Evolutionary conservation across 139 green algal genomes (phyloP).

Genomic region (Chlorella vulgaris): DNA sequence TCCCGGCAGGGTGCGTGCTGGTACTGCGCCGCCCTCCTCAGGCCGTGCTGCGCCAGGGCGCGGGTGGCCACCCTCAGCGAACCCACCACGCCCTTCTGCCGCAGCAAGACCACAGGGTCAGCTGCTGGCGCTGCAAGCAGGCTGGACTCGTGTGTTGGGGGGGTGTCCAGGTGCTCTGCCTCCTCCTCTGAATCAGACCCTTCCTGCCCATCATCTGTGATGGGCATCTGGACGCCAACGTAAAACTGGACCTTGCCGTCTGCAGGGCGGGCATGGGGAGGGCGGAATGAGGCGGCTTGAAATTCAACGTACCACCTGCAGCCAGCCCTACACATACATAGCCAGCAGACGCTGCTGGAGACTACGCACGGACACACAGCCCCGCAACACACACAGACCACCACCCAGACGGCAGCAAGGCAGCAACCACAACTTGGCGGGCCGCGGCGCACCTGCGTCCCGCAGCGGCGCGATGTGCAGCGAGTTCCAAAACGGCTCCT

Average conservation of each 20-base stretch:
- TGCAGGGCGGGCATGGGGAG: not conserved
- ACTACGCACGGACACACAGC: too few relatives aligned
- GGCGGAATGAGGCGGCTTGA: too few relatives aligned
- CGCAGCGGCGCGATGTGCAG: conserved; percentile 68
- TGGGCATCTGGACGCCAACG: conserved; percentile 60
- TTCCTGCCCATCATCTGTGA: not conserved
- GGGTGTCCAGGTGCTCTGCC: too few relatives aligned
- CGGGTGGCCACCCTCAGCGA: conserved; percentile 56
- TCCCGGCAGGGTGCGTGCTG: conserved; percentile 13
- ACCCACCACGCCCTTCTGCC: conserved; percentile 57
- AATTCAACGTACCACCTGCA: too few relatives aligned
- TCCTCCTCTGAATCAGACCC: not conserved
- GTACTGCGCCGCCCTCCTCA: conserved; percentile 21
- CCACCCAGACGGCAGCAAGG: too few relatives aligned
- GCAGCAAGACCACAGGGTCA: conserved; percentile 33
- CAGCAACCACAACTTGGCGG: too few relatives aligned
- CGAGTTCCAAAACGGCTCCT: conserved; percentile 64
- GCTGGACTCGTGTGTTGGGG: too few relatives aligned
- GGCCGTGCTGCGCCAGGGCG: conserved; percentile 36
- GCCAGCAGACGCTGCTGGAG: too few relatives aligned
- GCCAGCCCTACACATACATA: too few relatives aligned
- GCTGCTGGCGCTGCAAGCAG: conserved; percentile 1
- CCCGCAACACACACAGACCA: too few relatives aligned
- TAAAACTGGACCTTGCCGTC: conserved; percentile 58
- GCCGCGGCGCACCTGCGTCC: conserved; percentile 37